Evolutionary conservation across 2,329 filamentous ascomycete genomes (phyloP).

Genomic region (Rosellinia necatrix): DNA sequence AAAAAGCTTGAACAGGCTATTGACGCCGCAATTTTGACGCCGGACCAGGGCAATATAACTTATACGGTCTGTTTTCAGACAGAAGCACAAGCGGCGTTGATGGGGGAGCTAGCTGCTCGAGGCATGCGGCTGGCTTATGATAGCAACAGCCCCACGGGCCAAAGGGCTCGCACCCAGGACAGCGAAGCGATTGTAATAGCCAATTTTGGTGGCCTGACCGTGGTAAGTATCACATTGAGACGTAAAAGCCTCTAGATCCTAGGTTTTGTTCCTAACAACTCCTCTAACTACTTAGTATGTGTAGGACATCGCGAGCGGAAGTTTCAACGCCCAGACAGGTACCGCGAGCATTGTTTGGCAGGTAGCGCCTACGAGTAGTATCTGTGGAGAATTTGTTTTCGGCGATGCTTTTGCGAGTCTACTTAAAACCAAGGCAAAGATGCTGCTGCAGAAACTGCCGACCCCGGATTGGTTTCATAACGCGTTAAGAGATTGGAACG

Average conservation of each 20-base stretch:
- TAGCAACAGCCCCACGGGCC: background rate
- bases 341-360: background rate
- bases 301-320: background rate
- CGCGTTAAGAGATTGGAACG: background rate
- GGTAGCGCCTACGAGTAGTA: background rate
- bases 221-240: background rate
- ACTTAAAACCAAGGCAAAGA: background rate
- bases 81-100: constrained; percentile 5
- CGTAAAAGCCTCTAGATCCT: background rate
- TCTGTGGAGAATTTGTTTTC: background rate
- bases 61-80: constrained; percentile 1
- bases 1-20: constrained; percentile 2
- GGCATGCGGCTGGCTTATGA: background rate
- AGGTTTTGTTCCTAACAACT: background rate
- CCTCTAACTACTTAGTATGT: constrained; percentile 3
- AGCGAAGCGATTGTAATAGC: constrained; percentile 1
- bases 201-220: constrained; percentile 1
- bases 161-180: background rate
- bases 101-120: background rate
- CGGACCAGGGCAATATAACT: constrained; percentile 3
- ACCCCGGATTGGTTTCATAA: background rate
- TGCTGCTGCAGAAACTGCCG: background rate
- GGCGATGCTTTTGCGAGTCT: background rate
- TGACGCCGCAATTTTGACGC: constrained; percentile 2
- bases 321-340: constrained; percentile 1